These are phyloP conservation scores for Trypanosoma mega DNA, from an alignment of 208 protist species.

Conservation along the genomic window DNA sequence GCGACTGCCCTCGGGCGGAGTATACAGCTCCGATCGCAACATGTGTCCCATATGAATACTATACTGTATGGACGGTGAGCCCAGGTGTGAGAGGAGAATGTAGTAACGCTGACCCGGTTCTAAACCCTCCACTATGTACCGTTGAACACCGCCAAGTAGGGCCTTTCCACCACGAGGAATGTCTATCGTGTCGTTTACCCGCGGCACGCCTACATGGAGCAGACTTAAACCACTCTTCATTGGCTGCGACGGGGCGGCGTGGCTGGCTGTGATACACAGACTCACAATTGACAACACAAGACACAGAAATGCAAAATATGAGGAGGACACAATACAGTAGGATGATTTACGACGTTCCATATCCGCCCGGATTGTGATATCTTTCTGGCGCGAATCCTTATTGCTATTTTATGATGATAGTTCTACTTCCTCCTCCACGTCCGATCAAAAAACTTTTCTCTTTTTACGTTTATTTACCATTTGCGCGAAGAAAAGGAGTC, in stretches of 20 bases:
- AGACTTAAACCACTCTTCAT: constrained; percentile 2
- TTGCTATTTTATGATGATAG: too few species aligned
- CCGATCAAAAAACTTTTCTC: too few species aligned
- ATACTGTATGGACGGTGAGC: constrained; percentile 25
- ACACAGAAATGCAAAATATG: background rate
- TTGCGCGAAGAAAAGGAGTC: too few species aligned
- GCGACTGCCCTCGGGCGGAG: background rate
- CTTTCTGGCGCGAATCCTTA: too few species aligned
- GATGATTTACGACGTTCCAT: background rate
- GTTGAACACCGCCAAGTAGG: constrained; percentile 6
- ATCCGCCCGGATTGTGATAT: too few species aligned
- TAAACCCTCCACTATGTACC: constrained; percentile 15
- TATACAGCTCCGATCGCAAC: background rate
- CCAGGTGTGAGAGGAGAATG: constrained; percentile 16
- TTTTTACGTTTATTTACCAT: too few species aligned
- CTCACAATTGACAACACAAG: too few species aligned
- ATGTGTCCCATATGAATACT: constrained; percentile 10
- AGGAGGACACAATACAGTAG: background rate
- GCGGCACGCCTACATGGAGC: constrained; percentile 7
- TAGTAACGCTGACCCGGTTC: background rate
- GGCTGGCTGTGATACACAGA: background rate
- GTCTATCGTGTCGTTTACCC: constrained; percentile 11
- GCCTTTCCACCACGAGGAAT: constrained; percentile 1
- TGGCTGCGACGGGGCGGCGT: background rate
- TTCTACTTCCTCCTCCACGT: too few species aligned